Conservation (phyloP, 139 green algal species). For the Gonium pectorale region DNA sequence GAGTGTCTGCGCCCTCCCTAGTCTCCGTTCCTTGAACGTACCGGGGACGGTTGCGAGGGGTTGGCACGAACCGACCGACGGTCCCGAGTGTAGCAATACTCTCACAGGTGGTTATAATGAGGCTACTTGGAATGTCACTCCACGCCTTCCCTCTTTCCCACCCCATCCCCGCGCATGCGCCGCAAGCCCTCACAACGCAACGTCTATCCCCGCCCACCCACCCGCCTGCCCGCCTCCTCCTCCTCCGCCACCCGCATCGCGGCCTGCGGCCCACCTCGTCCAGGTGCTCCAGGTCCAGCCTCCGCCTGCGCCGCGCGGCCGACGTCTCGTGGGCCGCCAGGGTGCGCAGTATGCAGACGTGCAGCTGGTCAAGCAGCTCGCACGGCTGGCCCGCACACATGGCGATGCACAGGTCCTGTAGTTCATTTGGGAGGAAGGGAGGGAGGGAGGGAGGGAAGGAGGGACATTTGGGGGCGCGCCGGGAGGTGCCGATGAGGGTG, state of each 20-base stretch:
- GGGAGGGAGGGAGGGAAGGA: not conserved
- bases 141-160: too few relatives aligned
- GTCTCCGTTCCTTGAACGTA: too few relatives aligned
- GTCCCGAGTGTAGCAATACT: not conserved
- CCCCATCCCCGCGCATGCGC: not conserved
- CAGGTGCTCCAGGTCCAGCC: conserved; percentile 53
- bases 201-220: not conserved
- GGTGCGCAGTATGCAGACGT: conserved; percentile 43
- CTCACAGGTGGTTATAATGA: not conserved
- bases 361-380: conserved; percentile 50
- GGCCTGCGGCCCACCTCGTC: conserved; percentile 70
- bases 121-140: not conserved
- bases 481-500: not conserved
- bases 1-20: too few relatives aligned
- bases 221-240: not conserved
- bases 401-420: conserved; percentile 12
- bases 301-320: conserved; percentile 16
- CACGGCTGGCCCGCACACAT: not conserved
- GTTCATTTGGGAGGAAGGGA: too few relatives aligned
- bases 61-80: too few relatives aligned
- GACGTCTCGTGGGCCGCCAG: conserved; percentile 40
- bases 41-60: too few relatives aligned
- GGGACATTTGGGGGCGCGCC: not conserved
- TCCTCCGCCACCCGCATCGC: not conserved
- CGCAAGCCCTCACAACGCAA: not conserved